These are phyloP conservation scores for Leccinellum luteum DNA, from an alignment of 768 basidiomycete genomes.

Conservation along the genomic window DNA sequence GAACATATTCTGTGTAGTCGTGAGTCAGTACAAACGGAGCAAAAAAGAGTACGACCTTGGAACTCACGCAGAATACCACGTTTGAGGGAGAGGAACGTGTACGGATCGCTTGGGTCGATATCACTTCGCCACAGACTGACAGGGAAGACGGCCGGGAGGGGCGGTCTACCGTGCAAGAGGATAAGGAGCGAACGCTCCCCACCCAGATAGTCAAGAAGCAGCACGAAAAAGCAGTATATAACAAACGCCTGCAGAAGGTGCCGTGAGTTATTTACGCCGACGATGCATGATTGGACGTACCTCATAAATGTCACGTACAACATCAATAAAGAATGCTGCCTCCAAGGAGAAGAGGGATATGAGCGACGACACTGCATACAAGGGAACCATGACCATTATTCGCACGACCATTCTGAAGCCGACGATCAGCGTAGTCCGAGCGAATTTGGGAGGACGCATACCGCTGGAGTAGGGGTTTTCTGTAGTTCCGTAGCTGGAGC, in stretches of 20 bases:
- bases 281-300: conserved; percentile 41
- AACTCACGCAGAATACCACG: conserved; percentile 85
- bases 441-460: conserved; percentile 24
- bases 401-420: conserved; percentile 77
- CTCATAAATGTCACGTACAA: conserved; percentile 93
- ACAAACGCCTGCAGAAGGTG: conserved; percentile 69
- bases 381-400: conserved; percentile 95
- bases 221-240: conserved; percentile 88
- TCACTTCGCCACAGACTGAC: conserved; percentile 78
- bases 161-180: conserved; percentile 85
- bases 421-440: not conserved
- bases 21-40: not conserved
- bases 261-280: not conserved
- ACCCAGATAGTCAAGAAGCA: conserved; percentile 81
- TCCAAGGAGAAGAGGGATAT: conserved; percentile 93
- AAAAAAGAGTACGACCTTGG: conserved; percentile 10
- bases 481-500: conserved; percentile 82
- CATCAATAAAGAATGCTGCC: conserved; percentile 96
- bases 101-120: conserved; percentile 92
- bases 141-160: conserved; percentile 86
- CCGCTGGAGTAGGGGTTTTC: conserved; percentile 80
- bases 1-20: conserved; percentile 81
- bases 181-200: conserved; percentile 94
- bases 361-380: conserved; percentile 88
- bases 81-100: conserved; percentile 91